Evolutionary conservation across 2,329 filamentous ascomycete species (phyloP).

Genomic region (Sclerotinia subarctica): DNA sequence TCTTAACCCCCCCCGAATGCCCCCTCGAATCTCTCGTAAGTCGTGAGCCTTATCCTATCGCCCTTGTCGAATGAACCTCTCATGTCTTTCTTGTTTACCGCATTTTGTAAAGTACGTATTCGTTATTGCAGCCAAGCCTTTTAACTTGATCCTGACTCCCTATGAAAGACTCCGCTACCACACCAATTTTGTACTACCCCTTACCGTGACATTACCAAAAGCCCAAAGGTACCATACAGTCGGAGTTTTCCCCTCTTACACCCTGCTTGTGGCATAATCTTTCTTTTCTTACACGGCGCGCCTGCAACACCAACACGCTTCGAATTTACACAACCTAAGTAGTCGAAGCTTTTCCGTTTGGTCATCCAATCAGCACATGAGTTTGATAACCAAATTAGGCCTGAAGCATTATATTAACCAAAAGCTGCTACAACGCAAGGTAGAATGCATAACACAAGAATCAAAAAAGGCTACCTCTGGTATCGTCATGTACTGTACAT

Average conservation of each 20-base stretch:
- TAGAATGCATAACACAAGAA: not conserved
- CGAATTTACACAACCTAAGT: slow-evolving; percentile 9
- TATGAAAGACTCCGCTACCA: not conserved
- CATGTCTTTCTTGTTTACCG: not conserved
- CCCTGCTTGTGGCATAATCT: not conserved
- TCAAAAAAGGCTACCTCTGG: not conserved
- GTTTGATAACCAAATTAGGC: not conserved
- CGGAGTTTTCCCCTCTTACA: not conserved
- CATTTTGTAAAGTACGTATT: not conserved
- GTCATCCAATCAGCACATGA: not conserved
- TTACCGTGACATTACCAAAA: slow-evolving; percentile 13
- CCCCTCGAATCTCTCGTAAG: not conserved
- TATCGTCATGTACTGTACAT: slow-evolving; percentile 17
- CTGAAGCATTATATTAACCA: not conserved
- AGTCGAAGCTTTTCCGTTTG: not conserved
- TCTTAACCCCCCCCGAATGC: not conserved
- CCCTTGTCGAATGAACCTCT: too few relatives aligned
- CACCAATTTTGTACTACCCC: slow-evolving; percentile 6
- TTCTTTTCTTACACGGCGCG: not conserved
- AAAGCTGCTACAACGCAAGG: not conserved
- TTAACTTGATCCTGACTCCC: slow-evolving; percentile 1
- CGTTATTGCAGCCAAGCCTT: not conserved
- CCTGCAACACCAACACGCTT: slow-evolving; percentile 7
- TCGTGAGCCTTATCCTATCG: too few relatives aligned
- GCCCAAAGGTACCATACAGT: slow-evolving; percentile 6